Evolutionary conservation across 352 stramenopile genomes (phyloP).

Genomic region (Globisporangium cystogenes): DNA sequence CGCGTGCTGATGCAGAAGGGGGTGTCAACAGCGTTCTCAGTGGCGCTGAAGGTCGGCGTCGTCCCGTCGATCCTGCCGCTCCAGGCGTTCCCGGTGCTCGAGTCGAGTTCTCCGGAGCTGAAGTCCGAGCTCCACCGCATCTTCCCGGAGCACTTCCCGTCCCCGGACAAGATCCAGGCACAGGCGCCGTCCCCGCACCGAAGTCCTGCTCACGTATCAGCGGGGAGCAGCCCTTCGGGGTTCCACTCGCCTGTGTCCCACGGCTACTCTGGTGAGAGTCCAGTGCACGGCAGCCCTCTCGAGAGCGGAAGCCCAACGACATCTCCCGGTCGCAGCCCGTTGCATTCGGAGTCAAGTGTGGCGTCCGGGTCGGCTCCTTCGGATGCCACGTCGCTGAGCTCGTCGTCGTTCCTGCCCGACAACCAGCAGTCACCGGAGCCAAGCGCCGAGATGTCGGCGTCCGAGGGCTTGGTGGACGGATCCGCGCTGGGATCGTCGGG

Average conservation of each 20-base stretch:
- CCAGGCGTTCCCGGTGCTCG: slow-evolving; percentile 72
- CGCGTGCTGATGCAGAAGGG: slow-evolving; percentile 78
- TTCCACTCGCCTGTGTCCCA: slow-evolving; percentile 30
- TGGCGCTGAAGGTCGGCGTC: slow-evolving; percentile 69
- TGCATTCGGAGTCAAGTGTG: slow-evolving; percentile 58
- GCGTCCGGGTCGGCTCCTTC: slow-evolving; percentile 41
- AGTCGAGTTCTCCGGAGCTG: slow-evolving; percentile 60
- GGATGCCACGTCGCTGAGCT: slow-evolving; percentile 57
- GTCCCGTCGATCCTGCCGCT: slow-evolving; percentile 60
- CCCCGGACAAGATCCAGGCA: slow-evolving; percentile 40
- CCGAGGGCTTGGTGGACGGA: slow-evolving; percentile 18
- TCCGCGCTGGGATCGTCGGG: slow-evolving; percentile 18
- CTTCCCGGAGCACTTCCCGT: slow-evolving; percentile 79
- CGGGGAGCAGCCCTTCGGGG: slow-evolving; percentile 32
- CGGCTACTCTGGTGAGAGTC: slow-evolving; percentile 35
- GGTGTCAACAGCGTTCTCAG: slow-evolving; percentile 71
- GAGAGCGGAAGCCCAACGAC: slow-evolving; percentile 41
- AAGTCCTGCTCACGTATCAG: slow-evolving; percentile 14
- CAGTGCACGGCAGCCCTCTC: slow-evolving; percentile 41
- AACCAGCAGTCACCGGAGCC: slow-evolving; percentile 43
- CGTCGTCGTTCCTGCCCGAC: slow-evolving; percentile 71
- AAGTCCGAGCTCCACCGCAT: slow-evolving; percentile 73
- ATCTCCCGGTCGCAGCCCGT: slow-evolving; percentile 58
- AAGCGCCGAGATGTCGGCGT: slow-evolving; percentile 21
- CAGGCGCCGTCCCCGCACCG: slow-evolving; percentile 21